Percentiles rank a stretch among this genome's conserved stretches.
These are phyloP conservation scores for Pythium insidiosum DNA, from an alignment of 352 stramenopile species.

Conservation along the genomic window DNA sequence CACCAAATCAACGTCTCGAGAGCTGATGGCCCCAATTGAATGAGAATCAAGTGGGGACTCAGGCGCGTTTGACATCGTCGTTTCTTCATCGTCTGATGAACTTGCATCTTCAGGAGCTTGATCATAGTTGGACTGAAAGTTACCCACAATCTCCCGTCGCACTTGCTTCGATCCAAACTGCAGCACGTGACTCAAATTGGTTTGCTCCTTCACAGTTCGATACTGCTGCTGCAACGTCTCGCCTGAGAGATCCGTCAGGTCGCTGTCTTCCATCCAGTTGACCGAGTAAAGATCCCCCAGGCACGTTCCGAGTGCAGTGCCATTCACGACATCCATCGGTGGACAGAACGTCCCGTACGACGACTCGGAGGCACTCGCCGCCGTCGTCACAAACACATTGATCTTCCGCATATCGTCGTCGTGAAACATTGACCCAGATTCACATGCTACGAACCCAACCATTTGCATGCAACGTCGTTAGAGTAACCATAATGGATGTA, in stretches of 20 bases:
- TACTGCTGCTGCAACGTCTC: conserved; percentile 81
- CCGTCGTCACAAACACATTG: conserved; percentile 85
- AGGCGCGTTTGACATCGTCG: not conserved
- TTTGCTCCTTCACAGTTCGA: conserved; percentile 55
- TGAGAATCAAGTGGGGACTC: conserved; percentile 3
- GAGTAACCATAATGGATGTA: no score
- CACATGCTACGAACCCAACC: no score
- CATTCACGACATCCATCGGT: conserved; percentile 62
- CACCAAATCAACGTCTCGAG: conserved; percentile 62
- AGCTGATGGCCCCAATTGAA: conserved; percentile 27
- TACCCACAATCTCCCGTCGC: conserved; percentile 69
- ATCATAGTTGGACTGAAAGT: conserved; percentile 81
- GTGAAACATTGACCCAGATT: no score
- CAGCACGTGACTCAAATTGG: conserved; percentile 77
- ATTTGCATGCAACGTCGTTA: no score
- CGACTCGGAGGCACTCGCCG: conserved; percentile 80
- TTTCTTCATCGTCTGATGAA: not conserved
- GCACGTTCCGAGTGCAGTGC: conserved; percentile 64
- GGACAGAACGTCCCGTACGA: conserved; percentile 89
- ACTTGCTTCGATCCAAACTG: conserved; percentile 49
- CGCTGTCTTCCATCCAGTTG: conserved; percentile 91
- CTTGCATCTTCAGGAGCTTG: not conserved
- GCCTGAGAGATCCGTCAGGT: conserved; percentile 68
- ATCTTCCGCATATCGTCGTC: no score
- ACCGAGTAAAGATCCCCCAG: conserved; percentile 89